These are phyloP conservation scores for Metschnikowia dekortorum DNA, from an alignment of 805 yeast genomes.

Conservation along the genomic window DNA sequence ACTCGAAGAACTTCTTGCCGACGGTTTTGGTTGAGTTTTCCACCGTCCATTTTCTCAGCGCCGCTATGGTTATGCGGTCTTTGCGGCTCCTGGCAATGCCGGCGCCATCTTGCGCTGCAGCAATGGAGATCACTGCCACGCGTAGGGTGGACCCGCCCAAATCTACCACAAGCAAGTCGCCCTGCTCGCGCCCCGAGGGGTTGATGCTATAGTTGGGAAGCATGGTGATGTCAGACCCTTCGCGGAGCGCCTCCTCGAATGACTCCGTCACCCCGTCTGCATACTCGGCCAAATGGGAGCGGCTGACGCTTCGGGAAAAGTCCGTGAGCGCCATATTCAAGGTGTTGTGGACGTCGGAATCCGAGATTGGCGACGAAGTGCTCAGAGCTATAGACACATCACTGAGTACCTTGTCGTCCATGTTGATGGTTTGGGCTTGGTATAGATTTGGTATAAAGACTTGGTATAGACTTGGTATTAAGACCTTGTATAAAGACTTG, in stretches of 20 bases:
- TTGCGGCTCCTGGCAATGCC: constrained; percentile 7
- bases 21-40: constrained; percentile 37
- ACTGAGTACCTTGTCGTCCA: constrained; percentile 4
- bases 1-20: constrained; percentile 38
- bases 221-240: constrained; percentile 32
- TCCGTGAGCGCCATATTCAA: constrained; percentile 8
- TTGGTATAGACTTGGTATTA: too few relatives aligned
- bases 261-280: constrained; percentile 20
- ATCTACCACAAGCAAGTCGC: constrained; percentile 46
- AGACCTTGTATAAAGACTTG: too few relatives aligned
- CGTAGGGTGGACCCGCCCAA: constrained; percentile 56
- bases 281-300: constrained; percentile 12
- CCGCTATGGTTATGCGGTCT: constrained; percentile 24
- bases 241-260: constrained; percentile 27
- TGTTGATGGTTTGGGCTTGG: background rate
- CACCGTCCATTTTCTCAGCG: constrained; percentile 37
- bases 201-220: constrained; percentile 35
- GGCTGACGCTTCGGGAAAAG: constrained; percentile 4
- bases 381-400: constrained; percentile 10
- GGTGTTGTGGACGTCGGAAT: constrained; percentile 1
- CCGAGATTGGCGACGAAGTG: constrained; percentile 7
- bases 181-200: constrained; percentile 35
- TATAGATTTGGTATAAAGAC: too few relatives aligned
- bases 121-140: constrained; percentile 35
- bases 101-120: constrained; percentile 9